Base-by-base conservation (phyloP, 495 filamentous ascomycete species). In the Bacidia gigantensis region DNA sequence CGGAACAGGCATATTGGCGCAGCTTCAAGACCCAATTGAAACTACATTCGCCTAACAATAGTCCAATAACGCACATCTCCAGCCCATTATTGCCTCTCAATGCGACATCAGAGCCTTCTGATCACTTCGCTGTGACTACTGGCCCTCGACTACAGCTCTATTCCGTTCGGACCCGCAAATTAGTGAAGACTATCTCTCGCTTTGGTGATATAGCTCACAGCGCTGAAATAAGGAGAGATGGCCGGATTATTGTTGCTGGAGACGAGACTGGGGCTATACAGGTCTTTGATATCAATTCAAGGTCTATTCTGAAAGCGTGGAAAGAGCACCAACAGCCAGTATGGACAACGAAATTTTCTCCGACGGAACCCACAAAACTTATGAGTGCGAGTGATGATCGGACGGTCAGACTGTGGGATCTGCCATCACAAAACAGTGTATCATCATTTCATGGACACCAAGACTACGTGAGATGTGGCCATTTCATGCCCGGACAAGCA, bases 231-330 rank as follows among this genome's bases (percentile, higher is more conserved):
- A 79, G 92, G 17, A 77, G 82, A 26, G 92, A 99, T 69, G 90
- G 89, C 2, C 78, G 88, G 29, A 82, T 97, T 44, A 60, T 97
- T 57, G 83, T 93, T 12, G 86, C 90, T 38, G 93, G 90, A 62
- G 89, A 95, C 54, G 89, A 93, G 57, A 82, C 79, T 26, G 92
- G 93, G 18, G 75, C 81, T 41, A 85, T 99, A 43, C 93, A 97
- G 64, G 87, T 95, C 12, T 99, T 97, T 62, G 93, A 99, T 59
- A 77, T 92, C 49, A 79, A 75, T 20, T 87, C 86, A 39, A 78
- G 92, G 51, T 88, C 89, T 1, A 94, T 97, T 52, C 67, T 99
- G 61, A 92, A 92, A 73, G 95, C 92, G 45, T 99, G 92, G 93
- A 80, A 81, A 56, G 81, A 90, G 42, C 92, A 98, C 67, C 89